phyloP scores from a whole-genome alignment of 108 stramenopile genomes.

The Skeletonema costatum region DNA sequence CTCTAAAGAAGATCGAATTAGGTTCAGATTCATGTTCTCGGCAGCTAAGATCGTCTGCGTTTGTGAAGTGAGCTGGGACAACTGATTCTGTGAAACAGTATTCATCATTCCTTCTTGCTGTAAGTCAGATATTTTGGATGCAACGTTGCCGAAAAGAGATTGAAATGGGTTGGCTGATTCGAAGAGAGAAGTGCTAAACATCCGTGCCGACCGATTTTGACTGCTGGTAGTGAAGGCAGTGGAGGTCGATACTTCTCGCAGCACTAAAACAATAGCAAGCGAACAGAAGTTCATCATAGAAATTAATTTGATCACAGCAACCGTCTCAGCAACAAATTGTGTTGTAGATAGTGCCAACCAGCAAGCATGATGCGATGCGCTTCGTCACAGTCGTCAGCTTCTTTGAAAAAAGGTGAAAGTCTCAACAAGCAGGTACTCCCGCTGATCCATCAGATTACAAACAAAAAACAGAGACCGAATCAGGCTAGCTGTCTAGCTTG shows the following conservation, averaged over 20 bases:
- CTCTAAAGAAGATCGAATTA: constrained; percentile 51
- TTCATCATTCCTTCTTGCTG: background rate
- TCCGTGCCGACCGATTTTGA: background rate
- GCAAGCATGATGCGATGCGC: too few relatives aligned
- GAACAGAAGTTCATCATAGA: background rate
- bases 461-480: too few relatives aligned
- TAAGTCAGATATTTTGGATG: background rate
- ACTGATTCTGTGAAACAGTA: background rate
- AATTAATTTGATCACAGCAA: too few relatives aligned
- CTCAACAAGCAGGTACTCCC: too few relatives aligned
- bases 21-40: constrained; percentile 41
- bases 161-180: background rate
- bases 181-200: background rate
- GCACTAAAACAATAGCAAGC: background rate
- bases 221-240: background rate
- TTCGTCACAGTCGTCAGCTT: too few relatives aligned
- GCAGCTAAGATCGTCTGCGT: background rate
- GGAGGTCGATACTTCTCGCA: too few relatives aligned
- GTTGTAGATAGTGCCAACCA: too few relatives aligned
- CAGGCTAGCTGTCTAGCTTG: too few relatives aligned
- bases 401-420: too few relatives aligned
- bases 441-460: too few relatives aligned
- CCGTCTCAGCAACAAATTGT: too few relatives aligned
- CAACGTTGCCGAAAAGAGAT: constrained; percentile 3
- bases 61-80: background rate